Evolutionary conservation across 768 basidiomycete genomes (phyloP).

Genomic region (Hygrocybe coccinea): DNA sequence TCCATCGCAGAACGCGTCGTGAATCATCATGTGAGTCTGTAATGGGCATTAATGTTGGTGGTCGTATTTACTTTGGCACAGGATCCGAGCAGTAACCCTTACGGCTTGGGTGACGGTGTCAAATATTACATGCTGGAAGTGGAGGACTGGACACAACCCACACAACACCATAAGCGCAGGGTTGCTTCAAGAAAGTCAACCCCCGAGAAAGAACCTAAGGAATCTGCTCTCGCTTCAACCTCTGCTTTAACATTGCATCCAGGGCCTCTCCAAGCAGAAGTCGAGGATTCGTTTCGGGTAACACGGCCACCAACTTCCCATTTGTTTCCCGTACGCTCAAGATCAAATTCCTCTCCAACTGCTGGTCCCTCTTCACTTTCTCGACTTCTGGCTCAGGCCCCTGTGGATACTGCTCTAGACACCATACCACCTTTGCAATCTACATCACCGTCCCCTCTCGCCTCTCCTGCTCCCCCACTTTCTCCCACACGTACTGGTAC

Average conservation of each 20-base stretch:
- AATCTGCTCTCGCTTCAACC: conserved; percentile 30
- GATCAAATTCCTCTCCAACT: conserved; percentile 62
- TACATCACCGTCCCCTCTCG: conserved; percentile 32
- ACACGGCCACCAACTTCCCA: conserved; percentile 64
- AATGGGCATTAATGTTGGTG: conserved; percentile 2
- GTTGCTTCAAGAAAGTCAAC: conserved; percentile 48
- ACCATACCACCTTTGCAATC: conserved; percentile 25
- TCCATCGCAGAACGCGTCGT: conserved; percentile 83
- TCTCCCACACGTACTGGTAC: conserved; percentile 36
- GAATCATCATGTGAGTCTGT: conserved; percentile 58
- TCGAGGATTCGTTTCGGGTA: conserved; percentile 66
- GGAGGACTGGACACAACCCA: conserved; percentile 86
- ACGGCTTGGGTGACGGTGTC: conserved; percentile 78
- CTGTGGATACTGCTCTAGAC: conserved; percentile 35
- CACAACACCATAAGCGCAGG: conserved; percentile 54
- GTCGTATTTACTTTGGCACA: conserved; percentile 25
- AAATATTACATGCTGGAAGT: conserved; percentile 94
- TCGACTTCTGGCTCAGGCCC: conserved; percentile 71
- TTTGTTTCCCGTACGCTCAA: conserved; percentile 57
- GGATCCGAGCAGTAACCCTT: conserved; percentile 86
- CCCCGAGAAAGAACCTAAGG: conserved; percentile 37
- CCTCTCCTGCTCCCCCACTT: conserved; percentile 35
- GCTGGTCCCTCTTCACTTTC: conserved; percentile 78
- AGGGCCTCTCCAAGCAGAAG: conserved; percentile 64
- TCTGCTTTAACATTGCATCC: conserved; percentile 45